Base-by-base conservation (phyloP, 306 rosid genomes). In the Cercis canadensis region DNA sequence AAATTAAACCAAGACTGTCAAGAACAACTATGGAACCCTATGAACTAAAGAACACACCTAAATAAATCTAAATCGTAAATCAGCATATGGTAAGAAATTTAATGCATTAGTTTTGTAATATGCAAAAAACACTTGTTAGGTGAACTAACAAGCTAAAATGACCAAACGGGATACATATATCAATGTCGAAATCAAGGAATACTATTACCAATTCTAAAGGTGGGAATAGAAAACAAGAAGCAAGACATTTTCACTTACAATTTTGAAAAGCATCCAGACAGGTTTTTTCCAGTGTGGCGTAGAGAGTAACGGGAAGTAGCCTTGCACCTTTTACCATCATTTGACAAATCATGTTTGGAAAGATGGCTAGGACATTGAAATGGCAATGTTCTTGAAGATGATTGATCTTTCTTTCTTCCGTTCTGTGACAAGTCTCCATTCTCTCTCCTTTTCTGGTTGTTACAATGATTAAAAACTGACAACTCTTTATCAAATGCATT, bases 401-500 rank as follows among this genome's bases (percentile, higher is more conserved):
- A 47, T 60, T 68, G 84, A 65, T 40, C 56, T 59, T 62, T 86
- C 62, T 62, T 78, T 69, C 80, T 77, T 76, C 70, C 67, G 60
- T 61, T 84, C 19, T 54, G 69, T 16, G 65, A 63, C 32, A 80
- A 47, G 14, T 59, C 81, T 47, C 77, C 78, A 64, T 53, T 73
- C 34, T 64, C 76, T 49, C 21, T 79, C 67, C 14, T 62, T 69
- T 69, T 82, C 66, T 49, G 85, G 46, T 36, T 64, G 73, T 80
- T 78, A 65, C 79, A 34, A 57, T 5, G 78, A 50, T 77, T 76
- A 79, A 90, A 74, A 74, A 79, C 41, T 33, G 92, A 82, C 15
- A 69, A 51, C 41, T 90, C 92, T 44, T 78, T 68, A 34, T 47
- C 72, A 73, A 78, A 84, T 76, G 88, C 86, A 21, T 61, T 56